These are phyloP conservation scores for Tremella fuciformis DNA, from an alignment of 768 basidiomycete species.

Conservation along the genomic window DNA sequence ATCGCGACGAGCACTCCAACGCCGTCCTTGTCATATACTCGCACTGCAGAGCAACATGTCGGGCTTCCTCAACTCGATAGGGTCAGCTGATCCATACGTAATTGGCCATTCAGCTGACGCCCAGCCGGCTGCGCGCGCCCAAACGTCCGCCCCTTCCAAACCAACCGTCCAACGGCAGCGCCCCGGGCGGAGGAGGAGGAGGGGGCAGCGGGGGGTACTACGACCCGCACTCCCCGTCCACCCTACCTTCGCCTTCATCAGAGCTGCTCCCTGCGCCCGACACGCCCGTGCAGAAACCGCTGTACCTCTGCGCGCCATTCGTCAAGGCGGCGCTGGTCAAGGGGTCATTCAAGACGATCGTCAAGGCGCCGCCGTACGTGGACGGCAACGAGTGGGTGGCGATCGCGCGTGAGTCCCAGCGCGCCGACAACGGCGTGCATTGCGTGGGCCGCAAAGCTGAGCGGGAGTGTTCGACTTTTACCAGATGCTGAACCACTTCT, in stretches of 20 bases:
- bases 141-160: conserved; percentile 41
- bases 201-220: conserved; percentile 24
- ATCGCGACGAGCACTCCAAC: no score
- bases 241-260: conserved; percentile 35
- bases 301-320: conserved; percentile 91
- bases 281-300: conserved; percentile 37
- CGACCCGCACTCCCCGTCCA: conserved; percentile 22
- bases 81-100: conserved; percentile 27
- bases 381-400: conserved; percentile 98
- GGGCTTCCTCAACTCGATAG: conserved; percentile 50
- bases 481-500: conserved; percentile 94
- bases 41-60: conserved; percentile 32
- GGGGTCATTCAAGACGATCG: conserved; percentile 97
- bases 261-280: conserved; percentile 24
- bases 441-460: not conserved
- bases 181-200: not conserved
- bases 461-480: conserved; percentile 89
- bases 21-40: not conserved
- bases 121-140: conserved; percentile 51
- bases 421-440: not conserved
- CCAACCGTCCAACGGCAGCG: conserved; percentile 15
- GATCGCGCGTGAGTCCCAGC: conserved; percentile 69
- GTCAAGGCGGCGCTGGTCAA: conserved; percentile 93
- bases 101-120: not conserved
- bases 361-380: conserved; percentile 90